A percentile compares a stretch with the other conserved stretches of the same genome.
phyloP scores from a whole-genome alignment of 352 stramenopile genomes.

The Globisporangium canariense region DNA sequence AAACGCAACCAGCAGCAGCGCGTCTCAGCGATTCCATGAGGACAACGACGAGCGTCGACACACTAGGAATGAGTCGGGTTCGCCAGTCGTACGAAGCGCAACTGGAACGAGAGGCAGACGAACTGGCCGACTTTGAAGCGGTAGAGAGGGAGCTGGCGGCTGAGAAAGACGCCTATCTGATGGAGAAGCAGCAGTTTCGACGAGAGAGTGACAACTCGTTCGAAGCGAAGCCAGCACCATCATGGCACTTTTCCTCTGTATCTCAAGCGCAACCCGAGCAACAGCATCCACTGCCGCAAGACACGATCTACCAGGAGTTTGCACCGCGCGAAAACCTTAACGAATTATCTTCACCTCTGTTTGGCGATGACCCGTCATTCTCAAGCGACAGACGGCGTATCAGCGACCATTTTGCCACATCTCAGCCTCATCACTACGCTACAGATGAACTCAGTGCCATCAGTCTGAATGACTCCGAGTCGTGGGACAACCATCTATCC shows the following conservation, averaged over 20 bases:
- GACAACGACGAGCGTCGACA: conserved; percentile 43
- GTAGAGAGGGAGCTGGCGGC: conserved; percentile 62
- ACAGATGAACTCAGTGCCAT: conserved; percentile 65
- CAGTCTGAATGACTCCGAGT: conserved; percentile 78
- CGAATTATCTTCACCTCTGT: conserved; percentile 44
- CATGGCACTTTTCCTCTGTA: conserved; percentile 8
- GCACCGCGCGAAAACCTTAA: conserved; percentile 20
- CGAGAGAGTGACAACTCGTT: background rate
- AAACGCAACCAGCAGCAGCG: background rate
- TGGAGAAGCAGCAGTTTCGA: conserved; percentile 28
- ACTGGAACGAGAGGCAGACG: conserved; percentile 54
- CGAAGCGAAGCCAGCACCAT: background rate
- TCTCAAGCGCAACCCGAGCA: conserved; percentile 1
- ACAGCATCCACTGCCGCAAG: background rate
- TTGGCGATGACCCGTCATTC: conserved; percentile 19
- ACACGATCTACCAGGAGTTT: background rate
- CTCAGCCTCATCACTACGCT: conserved; percentile 4
- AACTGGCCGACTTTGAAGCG: conserved; percentile 78
- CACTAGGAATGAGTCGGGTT: conserved; percentile 50
- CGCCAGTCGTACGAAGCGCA: conserved; percentile 55
- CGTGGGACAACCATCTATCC: conserved; percentile 60
- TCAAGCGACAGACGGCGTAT: conserved; percentile 14
- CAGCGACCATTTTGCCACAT: conserved; percentile 20
- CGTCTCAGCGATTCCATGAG: conserved; percentile 20
- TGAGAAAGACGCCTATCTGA: conserved; percentile 57